These are phyloP conservation scores for Ephemerocybe angulata DNA, from an alignment of 768 basidiomycete species.

Conservation along the genomic window DNA sequence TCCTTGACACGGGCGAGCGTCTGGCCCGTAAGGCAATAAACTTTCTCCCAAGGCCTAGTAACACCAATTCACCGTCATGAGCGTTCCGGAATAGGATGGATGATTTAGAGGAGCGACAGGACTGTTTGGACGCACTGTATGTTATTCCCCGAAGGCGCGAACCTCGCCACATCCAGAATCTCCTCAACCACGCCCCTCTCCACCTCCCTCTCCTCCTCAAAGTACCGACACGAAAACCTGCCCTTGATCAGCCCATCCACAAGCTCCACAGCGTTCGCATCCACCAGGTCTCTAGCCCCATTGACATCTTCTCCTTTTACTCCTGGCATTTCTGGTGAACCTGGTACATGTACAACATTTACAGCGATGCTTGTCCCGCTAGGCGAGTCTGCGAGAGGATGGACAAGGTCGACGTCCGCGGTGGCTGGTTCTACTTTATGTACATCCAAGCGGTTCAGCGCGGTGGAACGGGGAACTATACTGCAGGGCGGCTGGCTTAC, in stretches of 20 bases:
- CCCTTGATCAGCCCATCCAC: slow-evolving; percentile 7
- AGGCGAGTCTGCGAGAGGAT: too few relatives aligned
- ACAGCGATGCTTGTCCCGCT: too few relatives aligned
- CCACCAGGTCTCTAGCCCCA: too few relatives aligned
- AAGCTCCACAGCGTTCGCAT: too few relatives aligned
- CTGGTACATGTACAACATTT: too few relatives aligned
- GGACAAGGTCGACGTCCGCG: too few relatives aligned
- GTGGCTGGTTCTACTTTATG: too few relatives aligned
- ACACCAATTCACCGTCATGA: background rate
- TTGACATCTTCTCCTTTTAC: too few relatives aligned
- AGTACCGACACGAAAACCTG: slow-evolving; percentile 7
- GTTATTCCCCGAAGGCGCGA: slow-evolving; percentile 10
- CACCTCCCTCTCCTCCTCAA: background rate
- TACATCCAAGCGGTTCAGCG: too few relatives aligned
- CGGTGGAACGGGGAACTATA: too few relatives aligned
- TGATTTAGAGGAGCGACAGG: background rate
- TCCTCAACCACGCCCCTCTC: background rate
- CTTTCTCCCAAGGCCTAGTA: slow-evolving; percentile 9
- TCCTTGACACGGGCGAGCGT: background rate
- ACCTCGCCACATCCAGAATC: slow-evolving; percentile 5
- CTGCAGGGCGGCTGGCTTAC: too few relatives aligned
- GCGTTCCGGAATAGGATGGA: background rate
- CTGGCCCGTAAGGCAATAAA: slow-evolving; percentile 4
- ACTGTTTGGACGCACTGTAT: slow-evolving; percentile 2
- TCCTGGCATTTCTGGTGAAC: too few relatives aligned